Base-by-base conservation (phyloP, 1,284 basidiomycete genomes). In the Sporisorium scitamineum region DNA sequence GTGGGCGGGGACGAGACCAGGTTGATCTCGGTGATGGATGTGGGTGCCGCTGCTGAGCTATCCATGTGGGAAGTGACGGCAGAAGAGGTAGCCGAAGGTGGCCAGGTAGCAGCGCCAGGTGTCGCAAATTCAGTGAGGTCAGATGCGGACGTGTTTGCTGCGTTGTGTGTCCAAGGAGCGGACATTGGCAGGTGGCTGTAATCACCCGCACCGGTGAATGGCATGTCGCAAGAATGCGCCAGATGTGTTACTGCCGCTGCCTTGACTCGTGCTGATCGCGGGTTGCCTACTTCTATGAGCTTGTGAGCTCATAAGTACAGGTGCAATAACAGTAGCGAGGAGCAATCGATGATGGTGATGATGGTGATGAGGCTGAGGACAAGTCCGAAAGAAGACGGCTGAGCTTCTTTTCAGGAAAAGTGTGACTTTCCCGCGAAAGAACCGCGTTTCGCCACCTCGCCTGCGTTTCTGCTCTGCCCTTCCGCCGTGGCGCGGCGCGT, bases 1-100 rank as follows among this genome's bases (percentile, higher is more conserved):
- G 63, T 72, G 1, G 63, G 70, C 18, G 70, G 70, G 8, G 70
- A 67, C 7, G 64, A 67, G 32, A 63, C 53, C 34, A 66, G 27
- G 32, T 67, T 60, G 56, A 67, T 72, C 60, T 67, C 55, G 32
- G 61, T 56, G 61, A 63, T 51, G 26, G 53, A 34, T 53, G 61
- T 55, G 20, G 55, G 59, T 22, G 41, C 52, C 1, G 60, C 52
- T 9, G 60, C 63, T 3, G 69, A 66, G 50, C 63, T 71, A 37
- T 62, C 63, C 55, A 66, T 54, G 24, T 58, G 42, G 8, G 59
- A 55, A 16, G 59, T 34, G 27, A 59, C 48, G 3, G 59, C 58
- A 1, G 62, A 66, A 13, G 69, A 71, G 11, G 59, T 55, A 4
- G 63, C 59, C 3, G 63, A 71, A 2, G 63, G 54, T 7, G 69